A percentile compares a stretch with the other conserved stretches of the same genome.
Evolutionary conservation across 2,329 filamentous ascomycete species (phyloP).

Genomic region (Scortechinia acanthostroma): DNA sequence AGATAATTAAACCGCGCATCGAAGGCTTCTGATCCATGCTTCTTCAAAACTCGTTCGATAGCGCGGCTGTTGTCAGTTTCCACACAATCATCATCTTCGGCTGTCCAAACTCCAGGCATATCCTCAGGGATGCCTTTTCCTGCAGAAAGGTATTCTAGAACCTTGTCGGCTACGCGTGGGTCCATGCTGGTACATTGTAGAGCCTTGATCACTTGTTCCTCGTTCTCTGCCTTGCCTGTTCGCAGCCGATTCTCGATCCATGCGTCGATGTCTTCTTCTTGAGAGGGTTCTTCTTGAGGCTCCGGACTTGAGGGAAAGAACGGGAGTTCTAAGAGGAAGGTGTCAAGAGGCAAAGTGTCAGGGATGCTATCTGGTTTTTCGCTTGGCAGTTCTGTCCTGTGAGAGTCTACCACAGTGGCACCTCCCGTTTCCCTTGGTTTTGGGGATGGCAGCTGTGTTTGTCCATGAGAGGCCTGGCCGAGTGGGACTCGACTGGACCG

Average conservation of each 20-base stretch:
- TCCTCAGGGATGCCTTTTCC: conserved; percentile 25
- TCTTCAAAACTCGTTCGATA: conserved; percentile 23
- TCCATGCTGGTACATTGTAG: conserved; percentile 29
- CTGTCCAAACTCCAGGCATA: conserved; percentile 34
- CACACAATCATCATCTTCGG: conserved; percentile 28
- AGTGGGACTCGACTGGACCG: too few species aligned
- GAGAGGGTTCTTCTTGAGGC: conserved; percentile 7
- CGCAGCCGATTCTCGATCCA: conserved; percentile 25
- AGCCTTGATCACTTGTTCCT: conserved; percentile 19
- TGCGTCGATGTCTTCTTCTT: conserved; percentile 16
- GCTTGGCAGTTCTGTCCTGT: too few species aligned
- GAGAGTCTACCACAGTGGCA: too few species aligned
- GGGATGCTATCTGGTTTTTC: too few species aligned
- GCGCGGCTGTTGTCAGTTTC: conserved; percentile 17
- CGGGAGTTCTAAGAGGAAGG: conserved; percentile 17
- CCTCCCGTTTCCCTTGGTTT: too few species aligned
- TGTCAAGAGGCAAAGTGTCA: too few species aligned
- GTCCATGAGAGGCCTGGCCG: too few species aligned
- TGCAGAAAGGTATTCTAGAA: conserved; percentile 17
- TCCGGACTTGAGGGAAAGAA: conserved; percentile 15
- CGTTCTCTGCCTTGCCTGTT: conserved; percentile 15
- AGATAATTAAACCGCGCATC: conserved; percentile 25
- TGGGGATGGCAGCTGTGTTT: too few species aligned
- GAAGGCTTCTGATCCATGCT: conserved; percentile 30
- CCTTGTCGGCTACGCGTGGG: conserved; percentile 20